Percentiles rank a stretch among this genome's conserved stretches.
phyloP scores from a whole-genome alignment of 441 rosid genomes.

The Theobroma grandiflorum region DNA sequence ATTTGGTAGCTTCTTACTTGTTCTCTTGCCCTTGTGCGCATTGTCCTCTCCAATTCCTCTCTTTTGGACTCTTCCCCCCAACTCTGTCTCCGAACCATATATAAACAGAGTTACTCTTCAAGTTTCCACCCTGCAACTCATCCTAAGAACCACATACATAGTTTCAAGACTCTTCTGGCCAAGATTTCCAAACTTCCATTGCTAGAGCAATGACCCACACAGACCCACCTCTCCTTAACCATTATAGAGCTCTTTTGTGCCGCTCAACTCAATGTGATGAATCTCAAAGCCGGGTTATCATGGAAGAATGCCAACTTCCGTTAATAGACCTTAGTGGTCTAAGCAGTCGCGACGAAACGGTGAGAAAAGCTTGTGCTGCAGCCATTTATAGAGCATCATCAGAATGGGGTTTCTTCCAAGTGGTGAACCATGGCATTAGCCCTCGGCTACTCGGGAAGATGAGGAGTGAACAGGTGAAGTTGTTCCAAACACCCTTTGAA shows the following conservation, averaged over 20 bases:
- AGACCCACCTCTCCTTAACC: slow-evolving; percentile 54
- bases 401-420: slow-evolving; percentile 81
- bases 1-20: slow-evolving; percentile 32
- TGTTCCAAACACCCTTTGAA: slow-evolving; percentile 57
- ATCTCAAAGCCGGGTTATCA: not conserved
- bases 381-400: slow-evolving; percentile 60
- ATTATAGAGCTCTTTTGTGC: slow-evolving; percentile 37
- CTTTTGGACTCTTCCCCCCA: not conserved
- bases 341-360: slow-evolving; percentile 31
- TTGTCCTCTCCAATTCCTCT: slow-evolving; percentile 11
- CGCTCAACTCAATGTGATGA: slow-evolving; percentile 14
- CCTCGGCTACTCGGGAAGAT: slow-evolving; percentile 46
- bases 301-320: slow-evolving; percentile 63
- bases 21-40: slow-evolving; percentile 31
- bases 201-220: slow-evolving; percentile 27
- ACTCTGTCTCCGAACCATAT: slow-evolving; percentile 8
- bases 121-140: slow-evolving; percentile 5
- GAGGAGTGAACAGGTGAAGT: slow-evolving; percentile 54
- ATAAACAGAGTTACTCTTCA: not conserved
- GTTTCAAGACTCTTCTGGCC: not conserved
- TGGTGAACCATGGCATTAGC: slow-evolving; percentile 66
- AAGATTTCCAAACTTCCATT: not conserved
- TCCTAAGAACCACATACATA: not conserved
- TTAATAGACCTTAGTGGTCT: slow-evolving; percentile 55
- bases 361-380: slow-evolving; percentile 37